Evolutionary conservation across 352 stramenopile genomes (phyloP), one percentile per base, ranked within the genome.

Genomic region (Phytopythium cucurbitacearum): DNA sequence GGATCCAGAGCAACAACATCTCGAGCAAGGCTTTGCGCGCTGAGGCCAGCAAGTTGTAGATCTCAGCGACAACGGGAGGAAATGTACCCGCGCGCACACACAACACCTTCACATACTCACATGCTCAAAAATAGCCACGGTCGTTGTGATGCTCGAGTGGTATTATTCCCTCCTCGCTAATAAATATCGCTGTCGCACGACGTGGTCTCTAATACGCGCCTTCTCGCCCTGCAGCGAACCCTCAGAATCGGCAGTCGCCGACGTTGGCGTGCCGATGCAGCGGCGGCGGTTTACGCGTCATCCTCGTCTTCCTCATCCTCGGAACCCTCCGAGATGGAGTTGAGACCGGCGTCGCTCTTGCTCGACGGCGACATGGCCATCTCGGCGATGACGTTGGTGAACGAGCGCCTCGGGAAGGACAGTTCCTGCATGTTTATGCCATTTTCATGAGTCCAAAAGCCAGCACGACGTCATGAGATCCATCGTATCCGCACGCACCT

Each of bases 1-100:
- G 82, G 85, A 82, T 91, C 60, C 57, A 84, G 15, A 87, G 75
- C 66, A 93, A 95, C 60, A 62, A 80, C 40, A 50, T 71, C 39
- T 95, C 80, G 5, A 95, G 85, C 57, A 84, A 80, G 40, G 63
- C 72, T 48, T 65, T 95, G 36, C 80, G 85, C 16, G 51, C 63
- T 4, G 67, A 85, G 47, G 57, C 62, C 33, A 34, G 12, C 21
- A 59, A 46, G 8, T 7, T 2, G 12, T 13, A 38, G 16, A 33
- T n/a, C 13, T n/a, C 42, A 7, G n/a, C 10, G 5, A 10, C 40
- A 15, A 15, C 3, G 13, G 12, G 3, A 44, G 40, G 4, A 3
- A 3, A 38, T 7, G 35, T 34, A 34, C 41, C 41, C 21, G 35
- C 35, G 7, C 21, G 21, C 21, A 4, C 15, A 51, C 11, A 52